Evolutionary conservation across 2,329 filamentous ascomycete species (phyloP), one percentile per base, ranked within the genome.

Genomic region (Penicillium sp.): DNA sequence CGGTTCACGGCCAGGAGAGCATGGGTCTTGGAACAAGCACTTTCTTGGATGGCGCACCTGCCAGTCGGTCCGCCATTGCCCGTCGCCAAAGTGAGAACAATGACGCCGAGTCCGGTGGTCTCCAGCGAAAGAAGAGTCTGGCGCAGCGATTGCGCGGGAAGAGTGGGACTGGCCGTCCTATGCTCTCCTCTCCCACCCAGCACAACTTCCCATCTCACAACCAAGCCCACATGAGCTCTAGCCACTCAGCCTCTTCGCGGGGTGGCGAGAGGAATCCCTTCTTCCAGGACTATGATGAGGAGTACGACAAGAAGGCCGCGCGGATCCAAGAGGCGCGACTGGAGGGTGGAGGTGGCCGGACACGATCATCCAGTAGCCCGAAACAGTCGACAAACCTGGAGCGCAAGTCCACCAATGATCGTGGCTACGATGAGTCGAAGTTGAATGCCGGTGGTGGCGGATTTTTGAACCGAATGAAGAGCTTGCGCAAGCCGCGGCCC

Each of bases 1-100:
- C 90, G 51, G 85, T 98, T 15, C 92, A 98, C 69, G 94, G 94
- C 19, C 88, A 93, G 59, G 89, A 96, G 78, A 89, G 88, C 3
- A 82, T 91, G 64, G 95, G 95, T 10, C 81, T 99, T 8, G 95
- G 95, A 57, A 97, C 93, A 1, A 96, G 93, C 37, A 99, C 95
- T 2, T 98, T 98, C 83, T 80, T 99, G 24, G 95, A 99, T 72
- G 95, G 95, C 38, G 91, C 95, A 1, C 94, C 95, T 15, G 95
- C 93, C 30, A 91, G 93, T 30, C 88, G 88, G 69, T 86, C 88
- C 8, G 91, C 90, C 19, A 91, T 97, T 58, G 87, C 91, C 75
- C 88, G 90, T 63, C 88, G 88, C 54, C 87, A 94, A 71, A 89
- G 86, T 35, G 92, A 91, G 64, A 86, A 89, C 50, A 84, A 85